Base-by-base conservation (phyloP, 495 filamentous ascomycete species). In the Sporormia fimetaria region DNA sequence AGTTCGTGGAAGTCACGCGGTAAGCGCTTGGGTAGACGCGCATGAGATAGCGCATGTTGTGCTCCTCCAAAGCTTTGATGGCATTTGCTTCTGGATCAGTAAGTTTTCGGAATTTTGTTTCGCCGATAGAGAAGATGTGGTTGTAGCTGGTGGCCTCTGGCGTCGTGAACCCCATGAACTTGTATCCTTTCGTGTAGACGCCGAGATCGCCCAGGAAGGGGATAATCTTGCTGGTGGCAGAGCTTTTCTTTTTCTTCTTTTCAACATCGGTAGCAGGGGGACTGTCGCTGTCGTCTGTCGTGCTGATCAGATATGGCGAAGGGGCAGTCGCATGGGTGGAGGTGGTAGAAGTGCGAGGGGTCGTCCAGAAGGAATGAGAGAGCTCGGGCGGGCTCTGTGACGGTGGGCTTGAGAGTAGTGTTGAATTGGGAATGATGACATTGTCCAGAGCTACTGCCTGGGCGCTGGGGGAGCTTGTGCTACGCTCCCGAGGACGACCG, bases 111-210 rank as follows among this genome's bases (percentile, higher is more conserved):
- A 94, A 94, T 3, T 76, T 83, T 30, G 75, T 69, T 63, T 98
- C 90, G 33, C 78, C 79, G 62, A 95, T 84, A 0, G 90, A 98
- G 63, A 85, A 88, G 41, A 95, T 76, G 61, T 98, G 90, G 61
- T 95, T 96, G 62, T 71, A 82, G 29, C 71, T 75, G 55, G 81
- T 81, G 58, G 83, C 83, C 41, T 92, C 87, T 14, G 74, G 65
- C 12, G 67, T 70, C 24, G 76, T 68, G 61, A 92, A 87, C 38
- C 75, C 76, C 29, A 72, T 64, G 63, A 85, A 93, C 51, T 87
- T 92, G 56, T 92, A 75, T 15, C 90, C 90, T 32, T 74, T 74
- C 37, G 81, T 83, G 54, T 95, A 96, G 1, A 96, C 80, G 18
- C 85, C 90, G 17, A 98, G 69, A 35, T 83, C 77, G 3, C 86